Evolutionary conservation across 2,329 filamentous ascomycete genomes (phyloP).

Genomic region (Claviceps spartinae): DNA sequence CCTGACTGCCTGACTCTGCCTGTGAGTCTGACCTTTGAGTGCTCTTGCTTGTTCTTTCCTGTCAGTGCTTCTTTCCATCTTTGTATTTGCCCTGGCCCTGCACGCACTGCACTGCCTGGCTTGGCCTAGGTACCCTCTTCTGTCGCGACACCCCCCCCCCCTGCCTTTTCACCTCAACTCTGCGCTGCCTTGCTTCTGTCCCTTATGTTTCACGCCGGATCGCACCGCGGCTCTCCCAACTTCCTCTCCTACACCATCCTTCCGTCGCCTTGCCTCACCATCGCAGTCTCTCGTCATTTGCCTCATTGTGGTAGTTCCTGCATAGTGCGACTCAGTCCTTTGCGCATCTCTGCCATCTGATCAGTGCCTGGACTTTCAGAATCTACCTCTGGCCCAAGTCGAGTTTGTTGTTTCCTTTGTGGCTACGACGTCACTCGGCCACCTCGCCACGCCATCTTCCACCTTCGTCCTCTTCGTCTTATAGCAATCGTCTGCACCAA

Average conservation of each 20-base stretch:
- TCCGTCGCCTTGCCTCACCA: not conserved
- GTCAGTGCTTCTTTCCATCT: constrained; percentile 12
- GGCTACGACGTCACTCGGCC: constrained; percentile 1
- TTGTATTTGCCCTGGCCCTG: constrained; percentile 2
- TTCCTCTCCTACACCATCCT: constrained; percentile 9
- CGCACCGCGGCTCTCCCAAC: constrained; percentile 6
- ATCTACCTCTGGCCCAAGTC: not conserved
- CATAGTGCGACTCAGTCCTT: not conserved
- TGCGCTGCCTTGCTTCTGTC: constrained; percentile 3
- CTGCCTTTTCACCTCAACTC: not conserved
- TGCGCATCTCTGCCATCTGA: not conserved
- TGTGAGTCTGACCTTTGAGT: not conserved
- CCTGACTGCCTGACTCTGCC: not conserved
- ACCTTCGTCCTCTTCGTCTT: not conserved
- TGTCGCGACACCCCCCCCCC: not conserved
- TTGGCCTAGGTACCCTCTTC: not conserved
- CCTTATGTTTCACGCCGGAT: constrained; percentile 5
- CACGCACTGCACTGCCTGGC: constrained; percentile 1
- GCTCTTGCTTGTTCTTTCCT: constrained; percentile 8
- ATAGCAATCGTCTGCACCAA: not conserved
- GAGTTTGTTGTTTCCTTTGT: not conserved
- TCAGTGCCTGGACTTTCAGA: not conserved
- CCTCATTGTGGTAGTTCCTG: not conserved
- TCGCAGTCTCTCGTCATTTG: constrained; percentile 1
- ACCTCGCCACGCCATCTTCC: not conserved